These are phyloP conservation scores for Entomortierella parvispora DNA, from an alignment of 192 early-diverging fungal genomes.

Conservation along the genomic window DNA sequence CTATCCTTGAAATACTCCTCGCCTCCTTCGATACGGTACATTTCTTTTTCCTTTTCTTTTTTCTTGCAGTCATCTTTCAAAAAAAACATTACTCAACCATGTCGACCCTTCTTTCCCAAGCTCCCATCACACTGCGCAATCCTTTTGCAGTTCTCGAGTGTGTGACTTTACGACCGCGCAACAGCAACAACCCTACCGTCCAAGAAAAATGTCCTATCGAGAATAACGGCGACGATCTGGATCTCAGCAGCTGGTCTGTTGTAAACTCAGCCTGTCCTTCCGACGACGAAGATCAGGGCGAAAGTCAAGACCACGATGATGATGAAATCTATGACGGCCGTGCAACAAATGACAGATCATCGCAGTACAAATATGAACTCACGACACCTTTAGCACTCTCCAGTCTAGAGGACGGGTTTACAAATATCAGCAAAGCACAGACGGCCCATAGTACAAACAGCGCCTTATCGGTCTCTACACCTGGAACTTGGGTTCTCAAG, in stretches of 20 bases:
- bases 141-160: slow-evolving; percentile 35
- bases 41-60: background rate
- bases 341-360: background rate
- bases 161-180: background rate
- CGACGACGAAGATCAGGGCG: slow-evolving; percentile 24
- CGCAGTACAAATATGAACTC: background rate
- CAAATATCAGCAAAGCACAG: slow-evolving; percentile 34
- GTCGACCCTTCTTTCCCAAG: slow-evolving; percentile 25
- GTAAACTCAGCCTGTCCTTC: slow-evolving; percentile 34
- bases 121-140: slow-evolving; percentile 27
- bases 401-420: slow-evolving; percentile 21
- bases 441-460: slow-evolving; percentile 30
- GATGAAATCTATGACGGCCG: slow-evolving; percentile 28
- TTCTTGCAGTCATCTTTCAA: background rate
- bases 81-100: background rate
- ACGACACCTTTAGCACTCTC: slow-evolving; percentile 13
- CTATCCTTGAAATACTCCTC: background rate
- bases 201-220: background rate
- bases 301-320: slow-evolving; percentile 14
- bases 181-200: background rate
- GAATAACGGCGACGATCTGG: slow-evolving; percentile 12
- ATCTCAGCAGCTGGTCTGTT: slow-evolving; percentile 38
- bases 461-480: background rate
- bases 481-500: slow-evolving; percentile 40
- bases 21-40: background rate